Evolutionary conservation across 495 filamentous ascomycete species (phyloP).

Genomic region (Diplogelasinospora grovesii): DNA sequence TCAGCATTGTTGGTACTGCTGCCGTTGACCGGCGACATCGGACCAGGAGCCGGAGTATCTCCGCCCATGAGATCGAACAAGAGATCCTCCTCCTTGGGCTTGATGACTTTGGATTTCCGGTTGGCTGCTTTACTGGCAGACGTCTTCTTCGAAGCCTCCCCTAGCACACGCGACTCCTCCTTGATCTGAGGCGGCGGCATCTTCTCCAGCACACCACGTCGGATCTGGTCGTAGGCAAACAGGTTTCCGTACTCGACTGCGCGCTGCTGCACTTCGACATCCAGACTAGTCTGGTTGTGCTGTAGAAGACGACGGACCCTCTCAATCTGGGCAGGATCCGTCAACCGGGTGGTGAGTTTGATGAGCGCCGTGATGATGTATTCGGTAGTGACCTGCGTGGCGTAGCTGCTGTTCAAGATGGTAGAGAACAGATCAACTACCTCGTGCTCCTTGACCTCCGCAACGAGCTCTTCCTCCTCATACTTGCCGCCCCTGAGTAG

Average conservation of each 20-base stretch:
- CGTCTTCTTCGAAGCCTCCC: slow-evolving; percentile 77
- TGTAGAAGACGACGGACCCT: slow-evolving; percentile 71
- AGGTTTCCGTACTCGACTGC: slow-evolving; percentile 92
- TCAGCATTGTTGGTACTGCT: slow-evolving; percentile 74
- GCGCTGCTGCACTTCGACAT: slow-evolving; percentile 92
- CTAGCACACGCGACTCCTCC: slow-evolving; percentile 82
- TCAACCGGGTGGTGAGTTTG: slow-evolving; percentile 88
- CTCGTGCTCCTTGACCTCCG: slow-evolving; percentile 84
- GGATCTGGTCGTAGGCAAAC: slow-evolving; percentile 81
- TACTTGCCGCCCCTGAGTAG: slow-evolving; percentile 84
- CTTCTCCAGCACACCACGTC: slow-evolving; percentile 85
- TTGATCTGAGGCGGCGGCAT: slow-evolving; percentile 97
- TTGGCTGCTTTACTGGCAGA: slow-evolving; percentile 67
- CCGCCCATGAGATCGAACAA: slow-evolving; percentile 89
- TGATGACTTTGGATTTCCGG: slow-evolving; percentile 67
- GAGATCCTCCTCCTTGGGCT: slow-evolving; percentile 82
- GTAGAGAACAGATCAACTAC: slow-evolving; percentile 83
- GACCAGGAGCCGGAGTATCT: slow-evolving; percentile 51
- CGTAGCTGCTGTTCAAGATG: slow-evolving; percentile 90
- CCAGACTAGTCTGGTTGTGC: slow-evolving; percentile 70
- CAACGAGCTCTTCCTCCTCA: slow-evolving; percentile 88
- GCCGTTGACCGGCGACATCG: slow-evolving; percentile 56
- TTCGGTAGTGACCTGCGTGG: slow-evolving; percentile 79
- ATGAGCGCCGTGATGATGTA: slow-evolving; percentile 93
- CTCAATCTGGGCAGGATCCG: slow-evolving; percentile 75